Evolutionary conservation across 1,284 basidiomycete genomes (phyloP).

Genomic region (Ustilago esculenta): DNA sequence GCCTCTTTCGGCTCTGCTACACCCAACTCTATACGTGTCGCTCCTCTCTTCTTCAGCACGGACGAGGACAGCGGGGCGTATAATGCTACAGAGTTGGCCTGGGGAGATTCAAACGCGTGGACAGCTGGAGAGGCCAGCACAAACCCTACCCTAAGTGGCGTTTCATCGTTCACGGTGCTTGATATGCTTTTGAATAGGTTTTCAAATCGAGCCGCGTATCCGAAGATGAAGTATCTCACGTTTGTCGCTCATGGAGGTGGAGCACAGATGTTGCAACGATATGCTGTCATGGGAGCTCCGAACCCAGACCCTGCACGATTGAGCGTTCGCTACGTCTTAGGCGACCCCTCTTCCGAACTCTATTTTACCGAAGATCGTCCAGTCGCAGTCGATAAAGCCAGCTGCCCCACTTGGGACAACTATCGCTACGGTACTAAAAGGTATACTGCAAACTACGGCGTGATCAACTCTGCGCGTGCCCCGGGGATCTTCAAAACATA

Average conservation of each 20-base stretch:
- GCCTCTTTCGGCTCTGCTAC: constrained; percentile 14
- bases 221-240: constrained; percentile 55
- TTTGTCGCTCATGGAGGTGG: constrained; percentile 62
- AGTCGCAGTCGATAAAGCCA: constrained; percentile 16
- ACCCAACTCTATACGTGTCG: constrained; percentile 46
- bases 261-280: constrained; percentile 52
- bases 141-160: constrained; percentile 17
- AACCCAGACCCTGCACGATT: constrained; percentile 21
- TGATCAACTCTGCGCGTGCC: constrained; percentile 1
- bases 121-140: constrained; percentile 40
- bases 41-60: constrained; percentile 56
- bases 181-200: constrained; percentile 42
- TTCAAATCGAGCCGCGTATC: constrained; percentile 28
- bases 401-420: constrained; percentile 46
- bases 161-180: constrained; percentile 42
- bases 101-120: constrained; percentile 59
- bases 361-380: constrained; percentile 60
- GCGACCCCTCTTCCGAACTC: constrained; percentile 49
- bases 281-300: constrained; percentile 42
- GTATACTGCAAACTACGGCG: constrained; percentile 24
- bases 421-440: constrained; percentile 49
- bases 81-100: constrained; percentile 30
- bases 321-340: constrained; percentile 50
- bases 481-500: constrained; percentile 40
- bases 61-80: constrained; percentile 25